A percentile compares a stretch with the other conserved stretches of the same genome.
Evolutionary conservation across 2,329 filamentous ascomycete species (phyloP).

Genomic region (Scedosporium boydii): DNA sequence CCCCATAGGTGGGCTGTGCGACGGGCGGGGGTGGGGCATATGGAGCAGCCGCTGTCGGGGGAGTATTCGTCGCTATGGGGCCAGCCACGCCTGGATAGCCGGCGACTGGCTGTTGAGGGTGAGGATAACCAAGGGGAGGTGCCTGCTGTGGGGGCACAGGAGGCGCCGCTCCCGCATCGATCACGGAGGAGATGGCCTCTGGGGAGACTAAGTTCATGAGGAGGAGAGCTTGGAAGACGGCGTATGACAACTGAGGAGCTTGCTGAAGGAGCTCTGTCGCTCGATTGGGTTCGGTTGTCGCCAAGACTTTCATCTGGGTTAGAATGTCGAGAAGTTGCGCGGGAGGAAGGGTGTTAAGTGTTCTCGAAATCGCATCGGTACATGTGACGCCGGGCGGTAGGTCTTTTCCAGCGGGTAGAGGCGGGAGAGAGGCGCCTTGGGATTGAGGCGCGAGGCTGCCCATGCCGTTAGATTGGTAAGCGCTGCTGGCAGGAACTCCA

Average conservation of each 20-base stretch:
- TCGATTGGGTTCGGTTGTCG: conserved; percentile 69
- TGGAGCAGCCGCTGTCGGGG: conserved; percentile 33
- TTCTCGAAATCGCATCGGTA: conserved; percentile 85
- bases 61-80: conserved; percentile 32
- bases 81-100: conserved; percentile 22
- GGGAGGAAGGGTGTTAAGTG: conserved; percentile 75
- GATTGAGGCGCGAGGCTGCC: background rate
- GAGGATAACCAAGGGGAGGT: conserved; percentile 21
- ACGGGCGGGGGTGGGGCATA: conserved; percentile 33
- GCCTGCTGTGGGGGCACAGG: conserved; percentile 24
- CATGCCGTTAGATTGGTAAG: conserved; percentile 5
- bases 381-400: conserved; percentile 74
- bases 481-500: background rate
- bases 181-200: conserved; percentile 68
- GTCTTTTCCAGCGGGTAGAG: conserved; percentile 76
- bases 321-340: conserved; percentile 89
- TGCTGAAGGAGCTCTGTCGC: conserved; percentile 79
- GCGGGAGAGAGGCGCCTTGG: conserved; percentile 51
- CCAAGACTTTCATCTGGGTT: conserved; percentile 85
- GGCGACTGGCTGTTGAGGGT: conserved; percentile 20
- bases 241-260: conserved; percentile 87
- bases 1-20: conserved; percentile 26
- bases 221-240: conserved; percentile 87
- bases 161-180: conserved; percentile 49
- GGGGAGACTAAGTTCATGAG: conserved; percentile 89